Base-by-base conservation (phyloP, 768 basidiomycete species). In the Mycena crocata region DNA sequence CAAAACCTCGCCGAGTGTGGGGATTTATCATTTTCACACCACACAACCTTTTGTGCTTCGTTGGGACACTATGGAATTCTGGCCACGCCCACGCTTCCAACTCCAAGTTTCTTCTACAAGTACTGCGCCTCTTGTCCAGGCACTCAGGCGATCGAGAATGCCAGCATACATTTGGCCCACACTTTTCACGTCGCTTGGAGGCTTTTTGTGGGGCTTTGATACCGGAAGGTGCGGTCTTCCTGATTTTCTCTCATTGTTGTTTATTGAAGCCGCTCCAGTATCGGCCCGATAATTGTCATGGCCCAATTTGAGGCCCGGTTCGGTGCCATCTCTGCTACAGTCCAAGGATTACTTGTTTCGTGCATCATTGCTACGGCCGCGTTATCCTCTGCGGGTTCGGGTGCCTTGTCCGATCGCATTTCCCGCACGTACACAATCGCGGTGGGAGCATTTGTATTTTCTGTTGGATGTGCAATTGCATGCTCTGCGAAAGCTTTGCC, bases 271-370 rank as follows among this genome's bases (percentile, higher is more conserved):
- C 6, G 8, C 28, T 34, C 19, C 37, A 70, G 71, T 57, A 63
- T 72, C 37, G 86, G 84, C 2, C 81, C 84, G 34, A 74, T 86
- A 34, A 85, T 79, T 3, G 79, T 82, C 37, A 87, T 86, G 86
- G 64, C 76, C 2, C 79, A 83, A 23, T 86, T 87, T 69, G 65
- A 74, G 55, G 30, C 65, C 9, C 77, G 78, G 19, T 84, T 85
- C 65, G 78, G 79, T 19, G 54, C 57, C 28, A 72, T 84, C 19
- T 74, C 77, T 14, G 77, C 83, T 0, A 74, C 78, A 10, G 62
- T 81, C 44, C 81, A 84, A 31, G 84, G 85, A 28, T 72, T 85
- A 17, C 78, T 83, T 40, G 83, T 85, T 26, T 80, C 83, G 26
- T 78, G 73, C 37, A 82, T 84, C 59, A 77, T 84, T 10, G 74